Conservation (phyloP, 257 asterid species). For the Solanum stenotomum region DNA sequence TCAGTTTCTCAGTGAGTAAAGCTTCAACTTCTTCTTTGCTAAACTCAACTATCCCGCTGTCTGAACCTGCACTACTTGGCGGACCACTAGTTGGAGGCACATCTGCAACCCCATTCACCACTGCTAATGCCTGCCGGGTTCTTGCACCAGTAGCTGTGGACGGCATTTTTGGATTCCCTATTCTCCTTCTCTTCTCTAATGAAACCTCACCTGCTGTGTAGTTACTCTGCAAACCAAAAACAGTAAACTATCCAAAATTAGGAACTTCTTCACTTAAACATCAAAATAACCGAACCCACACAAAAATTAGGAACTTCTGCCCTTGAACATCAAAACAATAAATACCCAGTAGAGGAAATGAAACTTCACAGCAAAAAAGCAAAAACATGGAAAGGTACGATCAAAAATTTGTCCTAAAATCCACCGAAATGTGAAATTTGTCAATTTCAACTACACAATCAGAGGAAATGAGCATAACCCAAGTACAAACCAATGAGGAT, state of each 20-base stretch:
- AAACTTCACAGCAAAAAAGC: neutral
- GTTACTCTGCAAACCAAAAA: slow-evolving; percentile 39
- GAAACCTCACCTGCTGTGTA: slow-evolving; percentile 43
- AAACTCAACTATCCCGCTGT: slow-evolving; percentile 47
- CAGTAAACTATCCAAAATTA: neutral
- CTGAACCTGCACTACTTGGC: slow-evolving; percentile 59
- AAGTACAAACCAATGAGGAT: neutral
- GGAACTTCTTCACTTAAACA: neutral
- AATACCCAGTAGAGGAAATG: neutral
- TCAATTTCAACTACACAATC: neutral
- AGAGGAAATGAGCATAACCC: neutral
- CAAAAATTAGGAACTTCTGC: neutral
- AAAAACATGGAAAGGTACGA: neutral
- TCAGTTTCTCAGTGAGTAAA: slow-evolving; percentile 60
- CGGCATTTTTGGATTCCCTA: slow-evolving; percentile 52
- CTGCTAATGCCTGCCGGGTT: slow-evolving; percentile 60
- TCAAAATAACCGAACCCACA: neutral
- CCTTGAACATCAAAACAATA: neutral
- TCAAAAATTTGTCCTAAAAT: neutral
- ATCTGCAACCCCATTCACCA: slow-evolving; percentile 71
- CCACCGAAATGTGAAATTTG: neutral
- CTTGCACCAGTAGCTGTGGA: slow-evolving; percentile 31
- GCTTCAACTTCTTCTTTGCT: slow-evolving; percentile 64
- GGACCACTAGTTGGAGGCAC: slow-evolving; percentile 48
- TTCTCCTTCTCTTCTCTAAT: slow-evolving; percentile 54